Evolutionary conservation across 805 yeast genomes (phyloP).

Genomic region (Cyberlindnera mycetangii): DNA sequence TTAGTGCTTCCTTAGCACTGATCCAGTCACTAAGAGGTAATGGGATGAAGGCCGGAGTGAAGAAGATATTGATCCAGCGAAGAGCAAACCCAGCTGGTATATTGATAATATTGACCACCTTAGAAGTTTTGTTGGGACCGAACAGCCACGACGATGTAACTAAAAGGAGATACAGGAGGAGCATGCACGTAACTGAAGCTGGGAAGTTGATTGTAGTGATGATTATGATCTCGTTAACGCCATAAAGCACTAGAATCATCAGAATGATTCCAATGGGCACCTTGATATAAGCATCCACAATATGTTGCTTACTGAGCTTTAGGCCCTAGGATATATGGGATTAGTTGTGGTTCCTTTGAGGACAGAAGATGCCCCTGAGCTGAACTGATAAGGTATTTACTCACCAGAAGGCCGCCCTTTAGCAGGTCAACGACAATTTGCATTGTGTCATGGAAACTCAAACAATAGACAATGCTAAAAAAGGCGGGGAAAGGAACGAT

Average conservation of each 20-base stretch:
- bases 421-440: background rate
- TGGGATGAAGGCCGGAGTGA: conserved; percentile 73
- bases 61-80: conserved; percentile 76
- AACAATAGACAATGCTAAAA: background rate
- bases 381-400: background rate
- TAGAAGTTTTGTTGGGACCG: conserved; percentile 34
- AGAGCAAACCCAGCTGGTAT: conserved; percentile 68
- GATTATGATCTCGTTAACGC: conserved; percentile 27
- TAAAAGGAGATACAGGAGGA: conserved; percentile 49
- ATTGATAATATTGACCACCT: conserved; percentile 37
- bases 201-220: conserved; percentile 50
- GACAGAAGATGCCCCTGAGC: background rate
- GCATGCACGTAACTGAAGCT: conserved; percentile 68
- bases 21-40: conserved; percentile 68
- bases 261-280: conserved; percentile 25
- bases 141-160: conserved; percentile 35
- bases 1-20: conserved; percentile 63
- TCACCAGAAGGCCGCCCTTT: background rate
- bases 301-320: conserved; percentile 19
- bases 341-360: background rate
- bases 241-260: conserved; percentile 23
- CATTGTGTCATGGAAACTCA: background rate
- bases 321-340: conserved; percentile 16
- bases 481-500: background rate
- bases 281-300: conserved; percentile 22